These are phyloP conservation scores for Suillus hirtellus DNA, from an alignment of 768 basidiomycete genomes.

Conservation along the genomic window DNA sequence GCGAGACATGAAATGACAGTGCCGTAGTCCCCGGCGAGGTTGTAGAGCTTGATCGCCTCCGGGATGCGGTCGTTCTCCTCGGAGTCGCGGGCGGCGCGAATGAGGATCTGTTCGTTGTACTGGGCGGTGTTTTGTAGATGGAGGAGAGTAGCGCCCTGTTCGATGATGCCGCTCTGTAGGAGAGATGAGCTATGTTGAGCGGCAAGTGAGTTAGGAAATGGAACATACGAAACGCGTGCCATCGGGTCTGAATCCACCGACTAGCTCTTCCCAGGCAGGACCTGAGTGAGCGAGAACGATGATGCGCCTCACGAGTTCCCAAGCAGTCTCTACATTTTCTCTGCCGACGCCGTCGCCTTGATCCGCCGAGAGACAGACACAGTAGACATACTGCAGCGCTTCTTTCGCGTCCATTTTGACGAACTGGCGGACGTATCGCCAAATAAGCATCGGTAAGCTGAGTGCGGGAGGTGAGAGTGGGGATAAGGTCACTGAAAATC, in stretches of 20 bases:
- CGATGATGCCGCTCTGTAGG: conserved; percentile 78
- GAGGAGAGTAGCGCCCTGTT: conserved; percentile 77
- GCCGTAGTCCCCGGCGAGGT: conserved; percentile 87
- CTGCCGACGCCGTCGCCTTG: conserved; percentile 70
- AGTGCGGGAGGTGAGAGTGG: conserved; percentile 70
- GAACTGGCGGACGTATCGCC: conserved; percentile 92
- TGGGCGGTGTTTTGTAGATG: conserved; percentile 63
- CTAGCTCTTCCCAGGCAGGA: conserved; percentile 87
- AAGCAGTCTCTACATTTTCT: conserved; percentile 80
- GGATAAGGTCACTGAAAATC: conserved; percentile 60
- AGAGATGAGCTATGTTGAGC: conserved; percentile 7
- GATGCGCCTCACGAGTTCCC: conserved; percentile 78
- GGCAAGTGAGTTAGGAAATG: not conserved
- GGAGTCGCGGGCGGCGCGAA: conserved; percentile 78
- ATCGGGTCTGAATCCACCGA: conserved; percentile 90
- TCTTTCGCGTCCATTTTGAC: conserved; percentile 91
- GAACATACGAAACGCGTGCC: conserved; percentile 82
- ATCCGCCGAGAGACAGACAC: conserved; percentile 76
- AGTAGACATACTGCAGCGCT: conserved; percentile 93
- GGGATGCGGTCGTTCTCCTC: conserved; percentile 82
- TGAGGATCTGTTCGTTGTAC: conserved; percentile 81
- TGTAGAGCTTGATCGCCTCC: conserved; percentile 94
- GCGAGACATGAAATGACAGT: conserved; percentile 89
- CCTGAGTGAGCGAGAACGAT: conserved; percentile 78
- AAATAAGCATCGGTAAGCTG: conserved; percentile 81